Evolutionary conservation across 2,329 filamentous ascomycete genomes (phyloP), one percentile per base, ranked within the genome.

Genomic region (Paraconiothyrium sp.): DNA sequence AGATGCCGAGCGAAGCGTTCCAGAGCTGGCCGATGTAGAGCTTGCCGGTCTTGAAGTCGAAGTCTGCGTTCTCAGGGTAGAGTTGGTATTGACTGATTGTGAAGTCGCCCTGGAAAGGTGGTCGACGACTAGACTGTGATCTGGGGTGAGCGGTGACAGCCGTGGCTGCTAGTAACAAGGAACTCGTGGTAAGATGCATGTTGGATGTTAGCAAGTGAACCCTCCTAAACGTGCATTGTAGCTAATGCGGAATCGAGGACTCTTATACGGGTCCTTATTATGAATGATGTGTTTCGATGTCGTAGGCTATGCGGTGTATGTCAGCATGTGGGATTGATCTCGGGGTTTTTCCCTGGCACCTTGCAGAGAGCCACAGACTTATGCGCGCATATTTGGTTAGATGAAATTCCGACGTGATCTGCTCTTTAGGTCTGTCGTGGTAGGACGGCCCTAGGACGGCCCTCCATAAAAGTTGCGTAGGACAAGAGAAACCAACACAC

Each of bases 21-120:
- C 60, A 69, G 22, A 69, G 59, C 51, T 67, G 63, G 32, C 67
- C 35, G 30, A 69, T 54, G 51, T 64, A 69, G 9, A 69, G 63
- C 46, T 63, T 60, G 57, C 67, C 66, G 32, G 41, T 41, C 24
- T 60, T 61, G 54, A 63, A 61, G 54, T 69, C 65, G 41, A 67
- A 69, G 47, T 69, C 67, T 2, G 65, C 65, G 46, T 69, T 69
- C 46, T 67, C 67, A 37, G 65, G 67, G 37, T 69, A 69, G 1
- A 69, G 55, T 39, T 67, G 61, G 46, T 67, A 66, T 34, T 63
- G 49, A 13, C 63, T 58, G 57, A 69, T 60, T 9, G 59, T 62
- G 37, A 67, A 67, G 47, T 41, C n/a, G 14, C 39, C 39, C 7
- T 41, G 16, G 5, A 41, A 41, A 8, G 14, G 39, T n/a, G 39